Percentiles rank a stretch among this genome's conserved stretches.
phyloP scores from a whole-genome alignment of 805 yeast genomes.

The Torulaspora maleeae region DNA sequence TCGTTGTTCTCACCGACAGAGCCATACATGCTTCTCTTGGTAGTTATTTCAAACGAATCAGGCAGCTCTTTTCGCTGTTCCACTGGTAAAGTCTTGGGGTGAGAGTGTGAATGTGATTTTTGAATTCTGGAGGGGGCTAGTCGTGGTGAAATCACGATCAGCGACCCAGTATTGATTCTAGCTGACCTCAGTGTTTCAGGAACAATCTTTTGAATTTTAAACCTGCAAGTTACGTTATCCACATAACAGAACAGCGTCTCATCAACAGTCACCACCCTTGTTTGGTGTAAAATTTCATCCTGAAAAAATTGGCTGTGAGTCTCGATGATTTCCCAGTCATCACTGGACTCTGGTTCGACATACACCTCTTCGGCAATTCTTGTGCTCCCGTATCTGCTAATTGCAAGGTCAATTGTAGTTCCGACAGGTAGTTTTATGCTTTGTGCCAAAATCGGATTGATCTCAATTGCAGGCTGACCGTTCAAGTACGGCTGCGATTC shows the following conservation, averaged over 20 bases:
- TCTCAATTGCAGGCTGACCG: slow-evolving; percentile 16
- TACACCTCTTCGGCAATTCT: slow-evolving; percentile 51
- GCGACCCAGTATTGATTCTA: slow-evolving; percentile 57
- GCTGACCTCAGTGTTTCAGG: slow-evolving; percentile 42
- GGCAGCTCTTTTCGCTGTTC: background rate
- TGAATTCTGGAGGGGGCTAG: slow-evolving; percentile 35
- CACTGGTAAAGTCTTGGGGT: slow-evolving; percentile 19
- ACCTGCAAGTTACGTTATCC: slow-evolving; percentile 53
- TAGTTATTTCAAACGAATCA: background rate
- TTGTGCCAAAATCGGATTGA: slow-evolving; percentile 26
- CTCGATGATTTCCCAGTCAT: slow-evolving; percentile 91
- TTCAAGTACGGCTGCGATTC: slow-evolving; percentile 18
- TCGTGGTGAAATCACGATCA: slow-evolving; percentile 74
- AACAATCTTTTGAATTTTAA: slow-evolving; percentile 47
- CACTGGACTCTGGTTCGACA: slow-evolving; percentile 68
- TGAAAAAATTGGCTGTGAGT: slow-evolving; percentile 75
- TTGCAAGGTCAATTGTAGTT: slow-evolving; percentile 9
- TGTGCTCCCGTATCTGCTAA: slow-evolving; percentile 15
- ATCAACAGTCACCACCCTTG: slow-evolving; percentile 61
- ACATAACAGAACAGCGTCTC: slow-evolving; percentile 69
- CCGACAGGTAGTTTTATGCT: slow-evolving; percentile 11
- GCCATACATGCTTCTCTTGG: slow-evolving; percentile 6
- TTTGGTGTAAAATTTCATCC: slow-evolving; percentile 67
- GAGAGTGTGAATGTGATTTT: slow-evolving; percentile 21
- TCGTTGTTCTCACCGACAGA: background rate